Base-by-base conservation (phyloP, 2,329 filamentous ascomycete species). In the Aspergillus sp. region DNA sequence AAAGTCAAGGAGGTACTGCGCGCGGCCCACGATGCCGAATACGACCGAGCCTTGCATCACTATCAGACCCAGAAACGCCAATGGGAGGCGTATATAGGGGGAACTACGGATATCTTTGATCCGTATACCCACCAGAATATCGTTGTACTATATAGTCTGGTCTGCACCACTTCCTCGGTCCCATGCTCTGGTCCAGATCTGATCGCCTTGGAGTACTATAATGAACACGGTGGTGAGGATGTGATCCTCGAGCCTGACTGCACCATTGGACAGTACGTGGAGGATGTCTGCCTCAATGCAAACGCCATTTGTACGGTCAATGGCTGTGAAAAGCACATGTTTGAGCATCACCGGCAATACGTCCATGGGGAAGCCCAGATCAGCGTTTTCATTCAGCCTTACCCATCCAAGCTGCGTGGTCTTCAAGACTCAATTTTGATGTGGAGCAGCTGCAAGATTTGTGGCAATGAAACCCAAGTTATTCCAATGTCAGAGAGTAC, bases 101-200 rank as follows among this genome's bases (percentile, higher is more conserved):
- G 91, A 14, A 96, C 95, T 66, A 81, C 90, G 32, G 90, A 96
- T 69, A 83, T 98, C 1, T 99, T 97, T 67, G 92, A 99, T 71
- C 95, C 96, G 0, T 95, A 92, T 71, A 90, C 92, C 0, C 96
- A 99, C 71, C 95, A 99, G 70, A 96, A 95, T 70, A 97, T 99
- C 60, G 92, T 96, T 11, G 91, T 98, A 2, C 80, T 99, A 9
- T 96, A 96, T 76, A 98, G 94, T 16, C 87, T 95, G 24, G 94
- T 97, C 54, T 98, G 94, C 73, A 97, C 93, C 0, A 87, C 90
- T 62, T 97, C 92, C 1, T 96, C 95, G 56, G 92, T 96, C 46
- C 95, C 95, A 0, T 99, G 95, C 70, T 87, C 89, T 50, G 96
- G 96, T 26, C 95, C 95, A 1, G 91, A 92, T 60, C 82, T 97